Evolutionary conservation across 2,329 filamentous ascomycete genomes (phyloP).

Genomic region (Claviceps capensis): DNA sequence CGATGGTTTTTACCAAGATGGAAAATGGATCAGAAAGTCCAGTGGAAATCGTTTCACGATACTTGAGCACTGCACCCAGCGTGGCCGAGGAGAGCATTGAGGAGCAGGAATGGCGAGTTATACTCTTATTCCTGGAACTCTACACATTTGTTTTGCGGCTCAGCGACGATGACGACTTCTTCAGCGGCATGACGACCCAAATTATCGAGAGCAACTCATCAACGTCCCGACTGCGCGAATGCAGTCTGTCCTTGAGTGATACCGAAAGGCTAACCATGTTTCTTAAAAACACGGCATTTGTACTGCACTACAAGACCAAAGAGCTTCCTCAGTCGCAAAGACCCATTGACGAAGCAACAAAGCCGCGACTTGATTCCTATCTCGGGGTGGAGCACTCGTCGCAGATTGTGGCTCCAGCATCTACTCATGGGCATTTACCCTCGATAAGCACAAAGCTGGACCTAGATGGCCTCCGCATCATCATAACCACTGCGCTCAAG

Average conservation of each 20-base stretch:
- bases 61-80: constrained; percentile 17
- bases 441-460: constrained; percentile 33
- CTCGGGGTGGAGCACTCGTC: constrained; percentile 8
- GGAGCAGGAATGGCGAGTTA: constrained; percentile 65
- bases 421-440: background rate
- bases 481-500: constrained; percentile 66
- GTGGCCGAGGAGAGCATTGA: constrained; percentile 12
- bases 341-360: constrained; percentile 11
- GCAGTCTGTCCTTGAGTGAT: constrained; percentile 57
- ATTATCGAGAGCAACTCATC: constrained; percentile 23
- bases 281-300: constrained; percentile 81
- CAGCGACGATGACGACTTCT: constrained; percentile 94
- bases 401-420: background rate
- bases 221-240: constrained; percentile 38
- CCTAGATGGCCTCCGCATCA: constrained; percentile 62
- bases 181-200: constrained; percentile 40
- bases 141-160: constrained; percentile 87
- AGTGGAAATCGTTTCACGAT: constrained; percentile 17
- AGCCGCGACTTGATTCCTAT: constrained; percentile 17
- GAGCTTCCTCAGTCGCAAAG: constrained; percentile 33
- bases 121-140: constrained; percentile 83
- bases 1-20: constrained; percentile 24
- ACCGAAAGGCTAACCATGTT: constrained; percentile 66
- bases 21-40: constrained; percentile 17
- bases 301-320: constrained; percentile 69